Evolutionary conservation across 73 alveolate species (phyloP).

Genomic region (Blepharisma stoltei): DNA sequence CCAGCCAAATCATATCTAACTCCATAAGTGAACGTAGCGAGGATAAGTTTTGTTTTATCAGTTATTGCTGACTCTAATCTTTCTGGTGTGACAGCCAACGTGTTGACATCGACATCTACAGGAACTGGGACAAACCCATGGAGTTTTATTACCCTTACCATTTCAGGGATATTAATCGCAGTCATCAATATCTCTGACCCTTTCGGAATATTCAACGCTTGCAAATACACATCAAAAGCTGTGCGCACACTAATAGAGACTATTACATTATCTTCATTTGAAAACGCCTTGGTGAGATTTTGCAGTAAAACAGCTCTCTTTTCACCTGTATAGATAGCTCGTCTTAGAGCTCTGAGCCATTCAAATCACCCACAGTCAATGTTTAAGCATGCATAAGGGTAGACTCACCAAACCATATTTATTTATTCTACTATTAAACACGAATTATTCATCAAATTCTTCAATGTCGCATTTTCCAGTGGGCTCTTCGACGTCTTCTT

Average conservation of each 20-base stretch:
- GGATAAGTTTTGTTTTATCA: slow-evolving; percentile 53
- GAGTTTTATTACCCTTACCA: slow-evolving; percentile 62
- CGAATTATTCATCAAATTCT: too few relatives aligned
- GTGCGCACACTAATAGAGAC: slow-evolving; percentile 54
- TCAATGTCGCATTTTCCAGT: too few relatives aligned
- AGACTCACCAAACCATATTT: background rate
- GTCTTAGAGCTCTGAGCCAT: slow-evolving; percentile 14
- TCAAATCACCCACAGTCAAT: background rate
- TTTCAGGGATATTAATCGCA: slow-evolving; percentile 79
- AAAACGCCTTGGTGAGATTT: background rate
- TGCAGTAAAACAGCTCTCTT: background rate
- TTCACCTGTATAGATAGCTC: background rate
- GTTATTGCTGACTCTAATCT: slow-evolving; percentile 42
- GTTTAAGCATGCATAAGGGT: slow-evolving; percentile 22
- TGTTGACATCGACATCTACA: slow-evolving; percentile 64
- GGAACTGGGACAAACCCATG: slow-evolving; percentile 82
- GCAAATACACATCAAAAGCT: slow-evolving; percentile 60
- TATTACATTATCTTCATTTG: slow-evolving; percentile 29
- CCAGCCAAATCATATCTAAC: slow-evolving; percentile 60
- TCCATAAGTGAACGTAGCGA: slow-evolving; percentile 66
- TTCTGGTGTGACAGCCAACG: slow-evolving; percentile 55
- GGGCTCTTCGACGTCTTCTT: slow-evolving; percentile 38
- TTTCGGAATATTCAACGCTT: slow-evolving; percentile 63
- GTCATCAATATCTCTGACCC: slow-evolving; percentile 79
- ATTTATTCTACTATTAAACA: too few relatives aligned